Conservation (phyloP, 1,284 basidiomycete genomes). For the Cutaneotrichosporon daszewskae region DNA sequence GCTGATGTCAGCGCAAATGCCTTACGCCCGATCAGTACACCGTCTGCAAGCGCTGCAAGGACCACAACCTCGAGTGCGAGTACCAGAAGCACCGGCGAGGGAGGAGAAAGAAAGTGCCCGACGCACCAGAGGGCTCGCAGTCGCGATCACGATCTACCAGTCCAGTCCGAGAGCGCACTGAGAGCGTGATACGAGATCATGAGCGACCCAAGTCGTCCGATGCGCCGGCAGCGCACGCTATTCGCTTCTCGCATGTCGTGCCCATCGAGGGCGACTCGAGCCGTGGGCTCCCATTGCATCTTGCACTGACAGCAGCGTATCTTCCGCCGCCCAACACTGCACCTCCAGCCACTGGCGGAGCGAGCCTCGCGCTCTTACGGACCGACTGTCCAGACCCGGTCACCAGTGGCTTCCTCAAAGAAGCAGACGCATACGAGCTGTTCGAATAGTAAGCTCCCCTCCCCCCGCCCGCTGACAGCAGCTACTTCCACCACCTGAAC, state of each 20-base stretch:
- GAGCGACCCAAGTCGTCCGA: background rate
- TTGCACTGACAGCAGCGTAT: conserved; percentile 7
- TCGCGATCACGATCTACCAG: conserved; percentile 2
- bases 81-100: conserved; percentile 27
- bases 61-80: conserved; percentile 23
- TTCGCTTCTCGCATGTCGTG: conserved; percentile 27
- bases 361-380: conserved; percentile 4
- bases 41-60: conserved; percentile 21
- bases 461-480: background rate
- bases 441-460: conserved; percentile 33
- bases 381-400: conserved; percentile 32
- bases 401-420: conserved; percentile 27
- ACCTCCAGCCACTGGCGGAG: conserved; percentile 1
- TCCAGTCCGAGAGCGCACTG: background rate
- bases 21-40: conserved; percentile 21
- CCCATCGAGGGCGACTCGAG: conserved; percentile 26
- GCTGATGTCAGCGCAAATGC: conserved; percentile 24
- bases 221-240: conserved; percentile 5
- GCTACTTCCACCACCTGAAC: conserved; percentile 36
- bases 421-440: conserved; percentile 30
- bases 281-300: conserved; percentile 10
- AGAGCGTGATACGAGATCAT: too few species aligned
- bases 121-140: background rate
- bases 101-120: conserved; percentile 17
- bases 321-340: conserved; percentile 7